These are phyloP conservation scores for Bombardia bombarda DNA, from an alignment of 495 filamentous ascomycete species.

Conservation along the genomic window DNA sequence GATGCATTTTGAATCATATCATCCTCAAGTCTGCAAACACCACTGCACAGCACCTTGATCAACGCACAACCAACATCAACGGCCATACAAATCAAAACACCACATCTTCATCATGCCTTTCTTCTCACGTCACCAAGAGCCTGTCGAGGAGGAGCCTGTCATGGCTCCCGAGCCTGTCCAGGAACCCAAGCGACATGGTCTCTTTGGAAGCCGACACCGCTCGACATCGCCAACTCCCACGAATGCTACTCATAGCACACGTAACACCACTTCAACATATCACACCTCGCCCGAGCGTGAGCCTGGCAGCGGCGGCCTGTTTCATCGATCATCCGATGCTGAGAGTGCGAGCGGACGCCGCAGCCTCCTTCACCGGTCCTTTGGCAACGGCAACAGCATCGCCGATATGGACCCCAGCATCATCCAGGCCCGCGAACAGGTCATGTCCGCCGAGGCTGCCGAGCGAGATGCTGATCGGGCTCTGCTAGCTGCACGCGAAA, in stretches of 20 bases:
- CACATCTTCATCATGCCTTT: constrained; percentile 34
- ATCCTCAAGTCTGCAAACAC: too few relatives aligned
- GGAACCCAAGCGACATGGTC: constrained; percentile 27
- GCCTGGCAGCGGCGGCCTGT: constrained; percentile 7
- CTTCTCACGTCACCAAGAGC: constrained; percentile 37
- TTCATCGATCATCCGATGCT: too few relatives aligned
- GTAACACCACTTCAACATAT: constrained; percentile 13
- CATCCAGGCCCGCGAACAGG: constrained; percentile 45
- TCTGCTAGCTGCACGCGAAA: constrained; percentile 43
- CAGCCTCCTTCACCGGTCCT: constrained; percentile 31
- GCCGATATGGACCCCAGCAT: constrained; percentile 51
- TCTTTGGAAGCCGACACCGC: constrained; percentile 36
- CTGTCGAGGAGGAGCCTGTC: too few relatives aligned
- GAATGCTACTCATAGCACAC: constrained; percentile 22
- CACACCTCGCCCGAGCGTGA: constrained; percentile 13
- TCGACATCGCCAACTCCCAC: constrained; percentile 34
- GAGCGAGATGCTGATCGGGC: constrained; percentile 58
- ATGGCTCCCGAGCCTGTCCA: constrained; percentile 27
- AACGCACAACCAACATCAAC: constrained; percentile 1
- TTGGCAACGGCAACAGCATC: constrained; percentile 33
- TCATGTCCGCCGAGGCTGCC: constrained; percentile 49
- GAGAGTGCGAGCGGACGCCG: constrained; percentile 22
- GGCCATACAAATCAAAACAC: neutral
- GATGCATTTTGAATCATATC: too few relatives aligned
- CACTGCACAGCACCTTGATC: neutral